phyloP scores from a whole-genome alignment of 768 basidiomycete genomes.

The Rubroboletus satanas region DNA sequence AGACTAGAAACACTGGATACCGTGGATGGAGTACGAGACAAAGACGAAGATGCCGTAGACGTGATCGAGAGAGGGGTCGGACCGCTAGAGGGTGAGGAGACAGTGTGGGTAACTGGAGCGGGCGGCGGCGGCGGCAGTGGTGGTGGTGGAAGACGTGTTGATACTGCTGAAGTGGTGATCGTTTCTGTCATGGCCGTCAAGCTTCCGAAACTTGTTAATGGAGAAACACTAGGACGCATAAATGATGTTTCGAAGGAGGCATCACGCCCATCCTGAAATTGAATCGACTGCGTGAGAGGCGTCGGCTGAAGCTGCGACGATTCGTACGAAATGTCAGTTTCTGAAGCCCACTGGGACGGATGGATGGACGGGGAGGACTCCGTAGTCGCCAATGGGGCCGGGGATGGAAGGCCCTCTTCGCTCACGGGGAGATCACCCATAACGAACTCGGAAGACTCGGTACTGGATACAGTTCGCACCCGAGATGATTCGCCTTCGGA shows the following conservation, averaged over 20 bases:
- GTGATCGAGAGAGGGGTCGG: constrained; percentile 32
- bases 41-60: constrained; percentile 25
- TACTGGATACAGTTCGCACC: constrained; percentile 39
- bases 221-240: constrained; percentile 55
- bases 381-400: constrained; percentile 32
- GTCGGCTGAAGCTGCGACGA: constrained; percentile 73
- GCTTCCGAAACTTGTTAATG: constrained; percentile 30
- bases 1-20: constrained; percentile 43
- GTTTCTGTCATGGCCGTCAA: constrained; percentile 36
- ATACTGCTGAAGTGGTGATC: constrained; percentile 22
- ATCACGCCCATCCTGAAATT: constrained; percentile 58
- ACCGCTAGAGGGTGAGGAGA: constrained; percentile 33
- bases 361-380: constrained; percentile 39
- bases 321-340: constrained; percentile 69
- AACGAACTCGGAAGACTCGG: constrained; percentile 38
- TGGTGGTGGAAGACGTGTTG: neutral
- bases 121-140: constrained; percentile 4
- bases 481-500: constrained; percentile 30
- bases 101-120: constrained; percentile 19
- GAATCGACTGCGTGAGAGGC: constrained; percentile 50
- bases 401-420: constrained; percentile 30
- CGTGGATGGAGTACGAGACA: constrained; percentile 38
- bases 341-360: constrained; percentile 53
- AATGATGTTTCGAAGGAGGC: constrained; percentile 72
- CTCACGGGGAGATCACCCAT: constrained; percentile 27